Base-by-base conservation (phyloP, 2,329 filamentous ascomycete species). In the Capronia coronata region DNA sequence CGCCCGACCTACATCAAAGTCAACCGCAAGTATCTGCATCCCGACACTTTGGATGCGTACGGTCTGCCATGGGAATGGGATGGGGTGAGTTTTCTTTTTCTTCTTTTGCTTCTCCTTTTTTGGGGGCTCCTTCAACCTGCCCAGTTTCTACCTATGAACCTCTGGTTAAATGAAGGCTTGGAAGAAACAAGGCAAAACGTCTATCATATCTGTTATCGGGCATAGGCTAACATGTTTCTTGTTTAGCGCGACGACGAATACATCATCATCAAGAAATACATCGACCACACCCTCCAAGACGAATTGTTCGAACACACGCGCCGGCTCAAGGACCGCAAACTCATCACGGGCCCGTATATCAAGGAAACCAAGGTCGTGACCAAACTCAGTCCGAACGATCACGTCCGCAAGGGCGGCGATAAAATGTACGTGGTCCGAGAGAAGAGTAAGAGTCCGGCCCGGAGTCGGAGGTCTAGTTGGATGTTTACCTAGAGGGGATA, bases 181-280 rank as follows among this genome's bases (percentile, higher is more conserved):
- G n/a, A n/a, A n/a, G n/a, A n/a, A n/a, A n/a, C n/a, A n/a, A n/a
- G n/a, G n/a, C n/a, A n/a, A n/a, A n/a, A n/a, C n/a, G n/a, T n/a
- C n/a, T n/a, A n/a, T n/a, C n/a, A n/a, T n/a, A n/a, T n/a, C n/a
- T n/a, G n/a, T n/a, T n/a, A n/a, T n/a, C n/a, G n/a, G n/a, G n/a
- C n/a, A n/a, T n/a, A n/a, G n/a, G n/a, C n/a, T n/a, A n/a, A n/a
- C n/a, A n/a, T n/a, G n/a, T n/a, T n/a, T n/a, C n/a, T n/a, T n/a
- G n/a, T n/a, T n/a, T 44, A 73, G 70, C 59, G 57, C 43, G 82
- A 89, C 61, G 75, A 79, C 14, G 80, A 84, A 40, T 89, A 80
- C 59, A 72, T 89, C 48, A 67, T 90, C 51, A 84, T 89, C 68
- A 86, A 84, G 67, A 75, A 80, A 48, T 86, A 80, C 79, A 80